phyloP scores from a whole-genome alignment of 2,329 filamentous ascomycete genomes.

The Hypoxylon sp. region DNA sequence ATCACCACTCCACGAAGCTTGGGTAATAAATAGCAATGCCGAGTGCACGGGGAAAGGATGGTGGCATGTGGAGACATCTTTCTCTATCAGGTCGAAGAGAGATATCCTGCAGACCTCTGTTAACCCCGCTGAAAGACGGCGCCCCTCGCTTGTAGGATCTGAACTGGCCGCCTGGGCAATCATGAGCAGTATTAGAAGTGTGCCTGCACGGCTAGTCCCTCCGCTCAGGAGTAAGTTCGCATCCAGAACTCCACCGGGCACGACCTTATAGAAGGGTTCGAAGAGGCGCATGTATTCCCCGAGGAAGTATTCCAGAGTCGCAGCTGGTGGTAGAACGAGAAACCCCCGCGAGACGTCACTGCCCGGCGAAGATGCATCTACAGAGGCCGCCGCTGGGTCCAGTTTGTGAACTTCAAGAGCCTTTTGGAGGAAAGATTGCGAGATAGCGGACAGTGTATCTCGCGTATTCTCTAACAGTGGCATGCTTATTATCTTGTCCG shows the following conservation, averaged over 20 bases:
- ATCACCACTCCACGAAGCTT: conserved; percentile 31
- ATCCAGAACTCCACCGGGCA: conserved; percentile 27
- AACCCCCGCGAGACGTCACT: conserved; percentile 23
- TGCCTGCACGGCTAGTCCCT: conserved; percentile 16
- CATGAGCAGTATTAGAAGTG: conserved; percentile 31
- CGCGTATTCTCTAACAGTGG: conserved; percentile 24
- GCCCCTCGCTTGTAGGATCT: conserved; percentile 29
- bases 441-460: conserved; percentile 27
- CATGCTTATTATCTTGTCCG: conserved; percentile 23
- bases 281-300: conserved; percentile 34
- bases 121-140: conserved; percentile 26
- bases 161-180: conserved; percentile 29
- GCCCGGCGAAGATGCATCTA: conserved; percentile 20
- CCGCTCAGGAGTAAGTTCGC: conserved; percentile 19
- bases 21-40: conserved; percentile 27
- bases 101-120: conserved; percentile 34
- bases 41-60: conserved; percentile 22
- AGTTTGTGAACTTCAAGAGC: conserved; percentile 29
- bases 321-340: conserved; percentile 27
- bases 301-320: conserved; percentile 33
- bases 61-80: conserved; percentile 28
- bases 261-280: conserved; percentile 27
- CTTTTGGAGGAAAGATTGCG: conserved; percentile 29
- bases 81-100: conserved; percentile 25
- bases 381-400: conserved; percentile 26